Base-by-base conservation (phyloP, 495 filamentous ascomycete genomes). In the Lasiosphaeris hirsuta region DNA sequence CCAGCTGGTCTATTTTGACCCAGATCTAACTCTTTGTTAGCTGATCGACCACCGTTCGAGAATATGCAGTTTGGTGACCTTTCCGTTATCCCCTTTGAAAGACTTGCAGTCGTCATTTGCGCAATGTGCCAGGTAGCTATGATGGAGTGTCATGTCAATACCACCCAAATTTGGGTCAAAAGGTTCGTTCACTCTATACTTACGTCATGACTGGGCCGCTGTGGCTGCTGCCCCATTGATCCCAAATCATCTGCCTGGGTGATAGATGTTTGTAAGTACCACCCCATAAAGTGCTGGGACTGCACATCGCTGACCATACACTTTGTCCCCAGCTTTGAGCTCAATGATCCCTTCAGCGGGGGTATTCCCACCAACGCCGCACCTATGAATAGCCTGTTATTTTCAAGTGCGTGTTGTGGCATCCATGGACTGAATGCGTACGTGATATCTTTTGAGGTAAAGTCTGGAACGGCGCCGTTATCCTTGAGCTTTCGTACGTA, bases 1-100 rank as follows among this genome's bases (percentile, higher is more conserved):
- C 68, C 18, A 57, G 61, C 40, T 68, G 65, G 51, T 73, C 67
- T 55, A 75, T 75, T 64, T 78, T 78, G 63, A 73, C 60, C 68
- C 75, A 76, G 30, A 60, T 40, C 23, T 30, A 30, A 30, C 5
- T 30, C 23, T 30, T 30, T 5, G 23, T 30, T 30, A 30, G 5
- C 23, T 2, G 5, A 30, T 30, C 23, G 23, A 2, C 23, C 23
- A 2, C 23, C 23, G 23, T 30, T 30, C 2, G 23, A 5, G 23
- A 30, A 30, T 30, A 2, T 30, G 23, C 23, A 30, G 23, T 5
- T 30, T 5, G 23, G 5, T 2, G 5, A 30, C 23, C 23, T 45
- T 58, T 19, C 52, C 46, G 1, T 35, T 36, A 47, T 59, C 53
- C 41, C 52, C 60, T 51, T 67, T 57, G 17, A 76, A 65, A 49